Conservation (phyloP, 1,139 yeast genomes). For the Hansenula sp. region DNA sequence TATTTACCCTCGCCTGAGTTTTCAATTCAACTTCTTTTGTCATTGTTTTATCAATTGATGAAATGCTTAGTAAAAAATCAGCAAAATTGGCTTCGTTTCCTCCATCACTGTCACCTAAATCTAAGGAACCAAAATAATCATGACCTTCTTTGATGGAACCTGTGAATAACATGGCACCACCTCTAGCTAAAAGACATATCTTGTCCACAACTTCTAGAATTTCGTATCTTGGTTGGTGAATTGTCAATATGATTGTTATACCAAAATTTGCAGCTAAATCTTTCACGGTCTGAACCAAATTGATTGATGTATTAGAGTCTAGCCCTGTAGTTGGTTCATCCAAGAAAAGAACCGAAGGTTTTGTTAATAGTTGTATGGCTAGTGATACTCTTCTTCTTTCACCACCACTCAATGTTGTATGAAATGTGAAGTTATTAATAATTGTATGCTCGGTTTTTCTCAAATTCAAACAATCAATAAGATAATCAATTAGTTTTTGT, state of each 20-base stretch:
- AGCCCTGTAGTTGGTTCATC: slow-evolving; percentile 61
- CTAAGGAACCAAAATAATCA: slow-evolving; percentile 40
- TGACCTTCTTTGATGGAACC: slow-evolving; percentile 46
- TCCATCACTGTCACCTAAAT: slow-evolving; percentile 33
- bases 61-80: slow-evolving; percentile 60
- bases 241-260: slow-evolving; percentile 67
- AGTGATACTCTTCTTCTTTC: slow-evolving; percentile 81
- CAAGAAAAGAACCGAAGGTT: slow-evolving; percentile 53
- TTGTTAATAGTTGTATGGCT: slow-evolving; percentile 52
- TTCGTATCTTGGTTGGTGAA: slow-evolving; percentile 85
- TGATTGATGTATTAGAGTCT: slow-evolving; percentile 63
- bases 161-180: slow-evolving; percentile 57
- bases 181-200: slow-evolving; percentile 61
- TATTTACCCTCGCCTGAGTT: slow-evolving; percentile 39
- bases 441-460: slow-evolving; percentile 54
- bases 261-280: slow-evolving; percentile 54
- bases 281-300: slow-evolving; percentile 59
- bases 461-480: slow-evolving; percentile 58
- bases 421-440: slow-evolving; percentile 35
- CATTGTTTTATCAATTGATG: slow-evolving; percentile 59
- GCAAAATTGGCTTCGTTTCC: slow-evolving; percentile 45
- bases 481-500: slow-evolving; percentile 44
- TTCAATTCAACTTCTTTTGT: slow-evolving; percentile 35
- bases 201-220: slow-evolving; percentile 63
- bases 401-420: slow-evolving; percentile 47